Percentiles rank a stretch among this genome's conserved stretches.
phyloP scores from a whole-genome alignment of 2,329 filamentous ascomycete genomes.

The Teratosphaeria nubilosa region DNA sequence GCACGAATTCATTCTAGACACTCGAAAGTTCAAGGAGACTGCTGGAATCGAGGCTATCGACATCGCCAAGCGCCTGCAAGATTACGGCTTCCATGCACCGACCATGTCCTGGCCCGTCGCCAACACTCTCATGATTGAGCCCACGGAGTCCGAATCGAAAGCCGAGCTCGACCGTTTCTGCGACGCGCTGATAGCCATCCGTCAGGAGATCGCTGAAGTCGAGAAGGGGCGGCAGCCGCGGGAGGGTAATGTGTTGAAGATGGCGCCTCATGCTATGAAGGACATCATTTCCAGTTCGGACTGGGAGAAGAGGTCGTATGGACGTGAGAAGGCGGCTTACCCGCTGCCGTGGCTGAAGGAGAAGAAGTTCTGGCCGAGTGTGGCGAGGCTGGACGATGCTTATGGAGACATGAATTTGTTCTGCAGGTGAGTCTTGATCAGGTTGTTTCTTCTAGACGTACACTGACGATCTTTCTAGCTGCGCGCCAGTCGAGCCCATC shows the following conservation, averaged over 20 bases:
- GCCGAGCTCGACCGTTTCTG: conserved; percentile 90
- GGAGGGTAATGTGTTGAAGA: conserved; percentile 77
- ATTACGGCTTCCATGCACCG: conserved; percentile 94
- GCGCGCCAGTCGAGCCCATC: conserved; percentile 63
- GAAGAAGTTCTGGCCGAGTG: conserved; percentile 96
- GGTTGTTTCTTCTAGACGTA: background rate
- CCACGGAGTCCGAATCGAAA: conserved; percentile 86
- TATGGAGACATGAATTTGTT: conserved; percentile 90
- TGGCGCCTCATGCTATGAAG: conserved; percentile 73
- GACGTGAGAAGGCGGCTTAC: conserved; percentile 74
- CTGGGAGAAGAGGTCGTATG: conserved; percentile 71
- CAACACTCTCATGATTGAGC: conserved; percentile 96
- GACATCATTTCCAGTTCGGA: conserved; percentile 62
- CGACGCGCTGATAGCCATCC: conserved; percentile 77
- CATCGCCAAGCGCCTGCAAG: conserved; percentile 90
- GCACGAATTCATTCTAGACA: conserved; percentile 94
- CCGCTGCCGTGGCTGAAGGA: conserved; percentile 71
- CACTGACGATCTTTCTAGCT: conserved; percentile 29
- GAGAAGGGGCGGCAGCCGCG: conserved; percentile 69
- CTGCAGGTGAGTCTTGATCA: conserved; percentile 50
- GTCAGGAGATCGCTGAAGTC: conserved; percentile 71
- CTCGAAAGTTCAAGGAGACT: conserved; percentile 71
- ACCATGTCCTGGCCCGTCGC: conserved; percentile 96
- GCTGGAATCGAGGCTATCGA: conserved; percentile 85
- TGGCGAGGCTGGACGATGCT: conserved; percentile 77